A percentile compares a stretch with the other conserved stretches of the same genome.
Evolutionary conservation across 139 green algal genomes (phyloP).

Genomic region (Eudorina sp.): DNA sequence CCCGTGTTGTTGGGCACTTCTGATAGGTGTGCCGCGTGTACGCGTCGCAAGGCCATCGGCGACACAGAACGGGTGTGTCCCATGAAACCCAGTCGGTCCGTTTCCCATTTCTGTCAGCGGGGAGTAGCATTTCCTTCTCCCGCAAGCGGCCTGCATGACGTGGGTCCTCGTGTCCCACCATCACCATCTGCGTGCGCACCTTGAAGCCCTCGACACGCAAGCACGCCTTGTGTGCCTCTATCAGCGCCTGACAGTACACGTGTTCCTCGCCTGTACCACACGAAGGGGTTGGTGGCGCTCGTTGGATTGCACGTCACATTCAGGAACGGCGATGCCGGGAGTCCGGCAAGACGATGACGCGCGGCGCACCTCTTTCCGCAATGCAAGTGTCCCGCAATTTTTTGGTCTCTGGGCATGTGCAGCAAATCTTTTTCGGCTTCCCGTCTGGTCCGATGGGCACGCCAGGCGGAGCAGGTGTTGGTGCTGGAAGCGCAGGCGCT

Average conservation of each 20-base stretch:
- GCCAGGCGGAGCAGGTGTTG: slow-evolving; percentile 17
- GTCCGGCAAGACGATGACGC: neutral
- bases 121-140: no score
- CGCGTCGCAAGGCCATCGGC: no score
- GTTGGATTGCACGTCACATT: neutral
- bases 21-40: no score
- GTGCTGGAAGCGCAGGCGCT: slow-evolving; percentile 20
- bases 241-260: slow-evolving; percentile 79
- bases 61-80: no score
- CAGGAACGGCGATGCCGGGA: neutral
- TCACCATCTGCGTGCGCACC: slow-evolving; percentile 55
- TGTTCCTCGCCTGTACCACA: slow-evolving; percentile 74
- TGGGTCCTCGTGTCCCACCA: no score
- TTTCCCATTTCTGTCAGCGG: no score
- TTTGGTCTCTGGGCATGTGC: slow-evolving; percentile 94
- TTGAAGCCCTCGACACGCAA: slow-evolving; percentile 93
- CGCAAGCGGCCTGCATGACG: no score
- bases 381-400: slow-evolving; percentile 52
- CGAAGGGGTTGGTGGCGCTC: neutral
- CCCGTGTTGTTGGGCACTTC: no score
- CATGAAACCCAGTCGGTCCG: no score
- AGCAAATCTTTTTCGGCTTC: slow-evolving; percentile 93
- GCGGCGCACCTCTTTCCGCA: slow-evolving; percentile 53
- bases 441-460: slow-evolving; percentile 53
- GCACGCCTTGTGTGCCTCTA: slow-evolving; percentile 94